These are phyloP conservation scores for Cyberlindnera petersonii DNA, from an alignment of 805 yeast species.

Conservation along the genomic window DNA sequence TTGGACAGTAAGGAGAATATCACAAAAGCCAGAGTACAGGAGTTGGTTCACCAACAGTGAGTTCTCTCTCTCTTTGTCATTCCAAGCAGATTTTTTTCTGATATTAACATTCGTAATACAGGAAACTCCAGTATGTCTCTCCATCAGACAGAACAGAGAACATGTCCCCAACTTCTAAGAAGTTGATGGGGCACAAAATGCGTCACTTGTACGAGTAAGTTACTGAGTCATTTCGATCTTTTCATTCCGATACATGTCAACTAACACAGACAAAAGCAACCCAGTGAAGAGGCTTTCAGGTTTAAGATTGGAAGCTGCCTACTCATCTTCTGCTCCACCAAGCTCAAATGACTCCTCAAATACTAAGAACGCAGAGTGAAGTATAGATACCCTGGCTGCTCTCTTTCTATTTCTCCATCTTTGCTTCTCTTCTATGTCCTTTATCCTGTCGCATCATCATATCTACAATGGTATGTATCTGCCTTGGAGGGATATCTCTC, in stretches of 20 bases:
- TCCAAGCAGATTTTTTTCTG: background rate
- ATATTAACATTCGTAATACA: constrained; percentile 2
- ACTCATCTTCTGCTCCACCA: constrained; percentile 4
- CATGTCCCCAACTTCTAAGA: constrained; percentile 29
- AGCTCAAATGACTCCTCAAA: background rate
- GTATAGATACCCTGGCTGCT: no score
- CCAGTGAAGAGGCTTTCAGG: constrained; percentile 28
- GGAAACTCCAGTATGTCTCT: constrained; percentile 29
- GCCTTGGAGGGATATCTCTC: no score
- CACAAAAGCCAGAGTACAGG: constrained; percentile 28
- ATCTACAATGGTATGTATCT: no score
- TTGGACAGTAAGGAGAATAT: constrained; percentile 28
- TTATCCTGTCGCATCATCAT: no score
- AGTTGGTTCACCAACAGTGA: constrained; percentile 27
- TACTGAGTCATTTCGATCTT: background rate
- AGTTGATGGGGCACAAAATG: constrained; percentile 27
- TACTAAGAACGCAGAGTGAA: no score
- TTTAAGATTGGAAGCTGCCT: constrained; percentile 24
- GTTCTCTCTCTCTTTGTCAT: constrained; percentile 11
- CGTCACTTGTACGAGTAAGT: constrained; percentile 24
- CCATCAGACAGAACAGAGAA: constrained; percentile 29
- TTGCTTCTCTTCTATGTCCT: no score
- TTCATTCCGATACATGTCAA: background rate
- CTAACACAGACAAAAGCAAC: constrained; percentile 16
- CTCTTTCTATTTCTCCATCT: no score